Evolutionary conservation across 305 asterid genomes (phyloP).

Genomic region (Withania somnifera): DNA sequence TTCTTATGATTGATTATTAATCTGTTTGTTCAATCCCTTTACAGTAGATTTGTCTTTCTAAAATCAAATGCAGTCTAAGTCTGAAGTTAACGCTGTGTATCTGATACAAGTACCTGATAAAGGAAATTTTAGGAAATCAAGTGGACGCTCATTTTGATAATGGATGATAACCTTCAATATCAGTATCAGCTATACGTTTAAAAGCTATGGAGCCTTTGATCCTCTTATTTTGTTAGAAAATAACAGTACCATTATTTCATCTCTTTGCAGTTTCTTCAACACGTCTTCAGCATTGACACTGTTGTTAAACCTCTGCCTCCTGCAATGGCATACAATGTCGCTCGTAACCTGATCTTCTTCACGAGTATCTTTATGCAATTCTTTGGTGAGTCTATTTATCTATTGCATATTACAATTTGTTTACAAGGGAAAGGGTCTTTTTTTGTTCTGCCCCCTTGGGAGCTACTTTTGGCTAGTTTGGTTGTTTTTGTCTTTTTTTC

Average conservation of each 20-base stretch:
- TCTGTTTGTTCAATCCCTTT: background rate
- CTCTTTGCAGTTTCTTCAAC: constrained; percentile 71
- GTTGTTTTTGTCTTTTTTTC: background rate
- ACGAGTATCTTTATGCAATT: constrained; percentile 90
- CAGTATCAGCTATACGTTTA: background rate
- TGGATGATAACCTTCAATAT: background rate
- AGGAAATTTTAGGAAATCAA: background rate
- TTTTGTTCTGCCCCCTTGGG: background rate
- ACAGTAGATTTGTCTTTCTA: background rate
- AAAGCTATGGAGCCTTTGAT: background rate
- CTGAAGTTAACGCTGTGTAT: background rate
- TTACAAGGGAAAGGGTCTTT: background rate
- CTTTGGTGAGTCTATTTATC: constrained; percentile 41
- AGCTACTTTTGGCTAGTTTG: background rate
- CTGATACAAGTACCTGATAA: background rate
- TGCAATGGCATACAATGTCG: constrained; percentile 60
- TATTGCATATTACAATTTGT: background rate
- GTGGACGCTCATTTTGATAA: background rate
- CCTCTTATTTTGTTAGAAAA: background rate
- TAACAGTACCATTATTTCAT: background rate
- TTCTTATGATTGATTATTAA: background rate
- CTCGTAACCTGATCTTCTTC: constrained; percentile 85
- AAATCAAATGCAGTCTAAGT: background rate
- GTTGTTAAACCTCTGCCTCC: constrained; percentile 90
- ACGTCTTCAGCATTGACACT: constrained; percentile 82